phyloP scores from a whole-genome alignment of 2,329 filamentous ascomycete genomes.

The Dothistroma septosporum region DNA sequence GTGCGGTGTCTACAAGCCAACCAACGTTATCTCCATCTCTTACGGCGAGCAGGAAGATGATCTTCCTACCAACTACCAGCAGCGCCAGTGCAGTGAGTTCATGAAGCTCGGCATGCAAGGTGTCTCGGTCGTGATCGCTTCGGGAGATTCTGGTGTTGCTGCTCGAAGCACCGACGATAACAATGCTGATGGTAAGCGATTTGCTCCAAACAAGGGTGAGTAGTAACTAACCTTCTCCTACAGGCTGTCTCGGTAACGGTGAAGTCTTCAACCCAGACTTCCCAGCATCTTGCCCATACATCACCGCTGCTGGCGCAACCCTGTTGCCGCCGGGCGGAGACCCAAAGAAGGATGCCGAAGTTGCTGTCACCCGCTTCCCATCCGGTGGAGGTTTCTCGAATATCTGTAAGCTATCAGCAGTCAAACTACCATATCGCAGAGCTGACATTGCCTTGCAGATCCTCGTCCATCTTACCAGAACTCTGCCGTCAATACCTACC shows the following conservation, averaged over 20 bases:
- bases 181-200: constrained; percentile 28
- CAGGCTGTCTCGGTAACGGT: constrained; percentile 35
- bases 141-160: constrained; percentile 45
- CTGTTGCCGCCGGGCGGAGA: constrained; percentile 32
- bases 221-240: background rate
- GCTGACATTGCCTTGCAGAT: constrained; percentile 37
- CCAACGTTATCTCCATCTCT: constrained; percentile 54
- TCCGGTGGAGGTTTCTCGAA: constrained; percentile 42
- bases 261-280: constrained; percentile 39
- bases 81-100: constrained; percentile 54
- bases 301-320: constrained; percentile 50
- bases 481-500: constrained; percentile 38
- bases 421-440: constrained; percentile 10
- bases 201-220: background rate
- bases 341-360: constrained; percentile 35
- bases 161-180: constrained; percentile 30
- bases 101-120: constrained; percentile 52
- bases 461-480: constrained; percentile 36
- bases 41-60: constrained; percentile 45
- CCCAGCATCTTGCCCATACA: constrained; percentile 30
- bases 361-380: constrained; percentile 40
- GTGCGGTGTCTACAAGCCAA: constrained; percentile 45
- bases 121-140: constrained; percentile 49
- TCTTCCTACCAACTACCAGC: constrained; percentile 47
- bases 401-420: constrained; percentile 19